A percentile compares a stretch with the other conserved stretches of the same genome.
These are phyloP conservation scores for Neonectria faginata DNA, from an alignment of 2,329 filamentous ascomycete genomes.

Conservation along the genomic window DNA sequence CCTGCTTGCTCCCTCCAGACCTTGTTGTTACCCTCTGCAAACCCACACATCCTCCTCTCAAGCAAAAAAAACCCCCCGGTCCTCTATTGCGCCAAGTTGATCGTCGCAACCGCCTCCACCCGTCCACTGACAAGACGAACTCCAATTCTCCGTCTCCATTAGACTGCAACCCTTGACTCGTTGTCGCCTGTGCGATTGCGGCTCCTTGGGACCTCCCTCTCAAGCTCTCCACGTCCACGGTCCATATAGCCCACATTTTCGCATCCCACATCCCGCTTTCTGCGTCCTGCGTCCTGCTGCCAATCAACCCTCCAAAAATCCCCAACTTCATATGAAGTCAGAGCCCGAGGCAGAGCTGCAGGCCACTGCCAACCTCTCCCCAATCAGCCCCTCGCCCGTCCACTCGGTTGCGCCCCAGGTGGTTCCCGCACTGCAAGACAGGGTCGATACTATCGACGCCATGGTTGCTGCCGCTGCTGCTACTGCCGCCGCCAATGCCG, in stretches of 20 bases:
- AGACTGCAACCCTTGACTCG: conserved; percentile 34
- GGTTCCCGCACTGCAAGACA: conserved; percentile 64
- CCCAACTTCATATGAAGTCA: conserved; percentile 58
- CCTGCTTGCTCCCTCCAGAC: conserved; percentile 22
- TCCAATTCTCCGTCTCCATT: conserved; percentile 34
- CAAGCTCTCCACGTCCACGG: conserved; percentile 22
- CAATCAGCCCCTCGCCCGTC: conserved; percentile 62
- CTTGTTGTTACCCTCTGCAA: conserved; percentile 30
- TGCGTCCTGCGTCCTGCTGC: conserved; percentile 27
- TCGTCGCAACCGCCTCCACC: conserved; percentile 33
- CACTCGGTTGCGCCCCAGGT: conserved; percentile 60
- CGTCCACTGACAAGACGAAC: conserved; percentile 39
- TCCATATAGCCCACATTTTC: conserved; percentile 2
- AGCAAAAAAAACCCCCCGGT: conserved; percentile 27
- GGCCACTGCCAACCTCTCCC: conserved; percentile 65
- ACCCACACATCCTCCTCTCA: conserved; percentile 27
- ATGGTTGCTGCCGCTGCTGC: conserved; percentile 55
- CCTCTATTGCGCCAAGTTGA: conserved; percentile 34
- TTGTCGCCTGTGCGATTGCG: conserved; percentile 37
- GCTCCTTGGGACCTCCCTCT: conserved; percentile 29
- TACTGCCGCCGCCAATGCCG: conserved; percentile 43
- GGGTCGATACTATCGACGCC: conserved; percentile 62
- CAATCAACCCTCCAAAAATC: conserved; percentile 30
- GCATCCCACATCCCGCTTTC: conserved; percentile 23
- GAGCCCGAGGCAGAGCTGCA: conserved; percentile 58